phyloP scores from a whole-genome alignment of 768 basidiomycete genomes.

The Boletus rufocinnamomeus region DNA sequence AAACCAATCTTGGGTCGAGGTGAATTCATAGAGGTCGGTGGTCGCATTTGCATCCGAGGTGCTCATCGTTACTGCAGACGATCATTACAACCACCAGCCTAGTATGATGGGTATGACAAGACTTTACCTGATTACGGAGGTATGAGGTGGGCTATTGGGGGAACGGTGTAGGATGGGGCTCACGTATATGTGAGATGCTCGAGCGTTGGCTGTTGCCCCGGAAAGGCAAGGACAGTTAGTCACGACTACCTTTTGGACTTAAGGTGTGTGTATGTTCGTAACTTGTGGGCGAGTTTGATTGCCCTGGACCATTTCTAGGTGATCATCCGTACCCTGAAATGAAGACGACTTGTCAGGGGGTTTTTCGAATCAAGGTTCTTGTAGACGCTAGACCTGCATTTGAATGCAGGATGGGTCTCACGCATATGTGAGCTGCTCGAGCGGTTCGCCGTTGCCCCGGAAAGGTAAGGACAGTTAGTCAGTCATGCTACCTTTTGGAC shows the following conservation, averaged over 20 bases:
- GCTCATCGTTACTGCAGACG: slow-evolving; percentile 18
- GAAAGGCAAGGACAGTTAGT: slow-evolving; percentile 4
- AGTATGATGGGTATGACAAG: not conserved
- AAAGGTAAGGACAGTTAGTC: slow-evolving; percentile 4
- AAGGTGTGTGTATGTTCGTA: not conserved
- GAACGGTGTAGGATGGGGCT: not conserved
- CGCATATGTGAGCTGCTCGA: slow-evolving; percentile 22
- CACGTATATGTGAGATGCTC: slow-evolving; percentile 23
- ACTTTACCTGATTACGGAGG: slow-evolving; percentile 1
- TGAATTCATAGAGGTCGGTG: slow-evolving; percentile 41
- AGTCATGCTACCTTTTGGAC: slow-evolving; percentile 9
- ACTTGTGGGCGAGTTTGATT: not conserved
- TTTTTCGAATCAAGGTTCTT: not conserved
- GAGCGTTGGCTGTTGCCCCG: not conserved
- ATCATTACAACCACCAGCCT: not conserved
- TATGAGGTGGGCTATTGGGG: not conserved
- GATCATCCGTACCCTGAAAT: slow-evolving; percentile 1
- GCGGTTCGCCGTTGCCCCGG: not conserved
- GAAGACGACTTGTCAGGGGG: not conserved
- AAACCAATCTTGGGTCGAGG: slow-evolving; percentile 59
- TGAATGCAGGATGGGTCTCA: not conserved
- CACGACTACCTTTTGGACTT: slow-evolving; percentile 13
- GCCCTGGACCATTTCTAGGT: slow-evolving; percentile 4
- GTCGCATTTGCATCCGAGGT: slow-evolving; percentile 2
- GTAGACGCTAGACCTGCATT: not conserved